A percentile compares a stretch with the other conserved stretches of the same genome.
Conservation (phyloP, 2,329 filamentous ascomycete genomes). For the Colletotrichum sidae region DNA sequence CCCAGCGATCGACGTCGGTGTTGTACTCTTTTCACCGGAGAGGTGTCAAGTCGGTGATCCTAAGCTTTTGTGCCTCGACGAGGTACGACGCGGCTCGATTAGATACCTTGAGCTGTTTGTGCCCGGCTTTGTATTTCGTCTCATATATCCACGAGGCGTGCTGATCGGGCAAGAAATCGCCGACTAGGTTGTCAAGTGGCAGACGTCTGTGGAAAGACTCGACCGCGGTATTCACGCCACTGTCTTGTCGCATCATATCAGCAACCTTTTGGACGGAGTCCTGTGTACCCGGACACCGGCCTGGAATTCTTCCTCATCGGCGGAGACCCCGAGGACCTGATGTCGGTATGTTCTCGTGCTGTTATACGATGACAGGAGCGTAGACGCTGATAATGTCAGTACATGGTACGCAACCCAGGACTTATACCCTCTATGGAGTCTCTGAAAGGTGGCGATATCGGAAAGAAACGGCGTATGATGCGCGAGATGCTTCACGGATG, state of each 20-base stretch:
- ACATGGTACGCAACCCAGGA: constrained; percentile 47
- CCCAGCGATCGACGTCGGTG: constrained; percentile 49
- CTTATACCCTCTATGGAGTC: constrained; percentile 44
- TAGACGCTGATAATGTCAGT: constrained; percentile 41
- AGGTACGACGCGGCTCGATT: constrained; percentile 15
- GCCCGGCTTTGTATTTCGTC: constrained; percentile 40
- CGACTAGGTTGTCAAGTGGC: constrained; percentile 46
- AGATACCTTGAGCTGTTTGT: constrained; percentile 19
- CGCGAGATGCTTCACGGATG: constrained; percentile 44
- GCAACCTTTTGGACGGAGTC: constrained; percentile 48
- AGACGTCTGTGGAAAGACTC: constrained; percentile 53
- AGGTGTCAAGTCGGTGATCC: constrained; percentile 50
- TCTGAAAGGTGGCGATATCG: constrained; percentile 43
- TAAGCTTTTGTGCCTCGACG: constrained; percentile 12
- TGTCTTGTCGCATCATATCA: constrained; percentile 48
- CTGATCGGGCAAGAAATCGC: constrained; percentile 53
- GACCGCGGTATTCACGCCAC: constrained; percentile 44
- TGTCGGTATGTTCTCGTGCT: constrained; percentile 47
- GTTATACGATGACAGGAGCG: constrained; percentile 37
- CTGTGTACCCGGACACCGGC: constrained; percentile 47
- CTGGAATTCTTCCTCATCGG: constrained; percentile 44
- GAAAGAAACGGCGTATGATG: constrained; percentile 43
- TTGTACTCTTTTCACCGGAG: constrained; percentile 11
- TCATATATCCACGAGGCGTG: constrained; percentile 62
- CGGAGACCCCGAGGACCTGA: neutral